phyloP scores from a whole-genome alignment of 768 basidiomycete species.

The Lactifluus subvellereus region DNA sequence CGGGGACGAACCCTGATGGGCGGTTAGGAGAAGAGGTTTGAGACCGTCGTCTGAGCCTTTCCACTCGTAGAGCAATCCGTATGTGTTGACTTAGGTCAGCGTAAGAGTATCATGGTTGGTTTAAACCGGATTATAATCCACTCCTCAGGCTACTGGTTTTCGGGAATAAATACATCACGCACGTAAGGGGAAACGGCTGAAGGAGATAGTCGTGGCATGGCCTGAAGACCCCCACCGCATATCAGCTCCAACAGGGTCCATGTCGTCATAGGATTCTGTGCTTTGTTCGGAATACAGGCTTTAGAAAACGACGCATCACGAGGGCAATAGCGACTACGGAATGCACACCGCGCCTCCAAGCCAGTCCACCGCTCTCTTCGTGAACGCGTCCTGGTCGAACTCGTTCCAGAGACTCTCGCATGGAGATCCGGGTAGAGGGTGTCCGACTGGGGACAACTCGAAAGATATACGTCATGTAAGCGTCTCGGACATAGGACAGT shows the following conservation, averaged over 20 bases:
- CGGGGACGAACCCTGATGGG: conserved; percentile 42
- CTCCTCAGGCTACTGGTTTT: too few relatives aligned
- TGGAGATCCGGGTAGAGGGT: conserved; percentile 31
- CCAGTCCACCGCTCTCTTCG: conserved; percentile 33
- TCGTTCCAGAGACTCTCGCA: conserved; percentile 26
- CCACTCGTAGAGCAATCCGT: conserved; percentile 58
- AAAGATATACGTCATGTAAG: neutral
- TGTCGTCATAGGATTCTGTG: conserved; percentile 47
- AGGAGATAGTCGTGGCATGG: conserved; percentile 39
- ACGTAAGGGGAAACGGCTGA: conserved; percentile 58
- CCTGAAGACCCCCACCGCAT: conserved; percentile 38
- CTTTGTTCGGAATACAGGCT: conserved; percentile 27
- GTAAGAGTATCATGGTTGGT: conserved; percentile 44
- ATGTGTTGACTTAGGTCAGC: conserved; percentile 54
- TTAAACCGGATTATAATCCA: too few relatives aligned
- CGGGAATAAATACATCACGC: conserved; percentile 21
- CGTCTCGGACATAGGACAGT: neutral
- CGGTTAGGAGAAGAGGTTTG: conserved; percentile 51
- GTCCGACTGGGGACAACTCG: conserved; percentile 27
- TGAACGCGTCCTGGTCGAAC: conserved; percentile 34
- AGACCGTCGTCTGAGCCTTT: conserved; percentile 42
- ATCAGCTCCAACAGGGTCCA: conserved; percentile 44
- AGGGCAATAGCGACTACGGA: conserved; percentile 30
- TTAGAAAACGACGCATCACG: neutral
- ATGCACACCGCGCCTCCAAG: conserved; percentile 37